Evolutionary conservation across 2,329 filamentous ascomycete genomes (phyloP).

Genomic region (Cladosporium sphaerospermum): DNA sequence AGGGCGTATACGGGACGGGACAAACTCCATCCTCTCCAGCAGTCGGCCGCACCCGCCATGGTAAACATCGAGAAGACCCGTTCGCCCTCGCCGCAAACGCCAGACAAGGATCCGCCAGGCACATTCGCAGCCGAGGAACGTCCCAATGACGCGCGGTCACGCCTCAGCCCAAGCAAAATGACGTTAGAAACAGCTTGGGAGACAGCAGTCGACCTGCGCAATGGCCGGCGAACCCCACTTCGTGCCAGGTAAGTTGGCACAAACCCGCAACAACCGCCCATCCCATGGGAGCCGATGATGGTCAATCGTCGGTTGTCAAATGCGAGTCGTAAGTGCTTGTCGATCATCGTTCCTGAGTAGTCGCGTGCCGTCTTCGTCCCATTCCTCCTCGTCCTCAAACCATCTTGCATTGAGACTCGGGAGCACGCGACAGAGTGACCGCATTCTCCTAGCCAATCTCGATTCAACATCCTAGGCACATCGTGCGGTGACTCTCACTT

Average conservation of each 20-base stretch:
- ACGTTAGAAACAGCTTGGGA: conserved; percentile 2
- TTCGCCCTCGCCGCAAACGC: too few relatives aligned
- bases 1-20: background rate
- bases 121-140: too few relatives aligned
- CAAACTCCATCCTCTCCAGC: too few relatives aligned
- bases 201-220: background rate
- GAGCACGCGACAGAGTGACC: background rate
- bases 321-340: too few relatives aligned
- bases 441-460: background rate
- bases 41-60: too few relatives aligned
- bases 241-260: background rate
- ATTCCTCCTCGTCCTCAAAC: background rate
- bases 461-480: background rate
- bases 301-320: too few relatives aligned
- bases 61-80: too few relatives aligned
- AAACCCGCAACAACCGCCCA: too few relatives aligned
- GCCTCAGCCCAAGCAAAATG: conserved; percentile 6
- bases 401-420: background rate
- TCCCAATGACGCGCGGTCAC: conserved; percentile 5
- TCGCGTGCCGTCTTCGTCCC: background rate
- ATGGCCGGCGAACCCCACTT: conserved; percentile 6
- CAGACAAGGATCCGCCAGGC: too few relatives aligned
- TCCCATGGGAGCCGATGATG: too few relatives aligned
- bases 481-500: background rate
- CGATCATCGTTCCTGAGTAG: background rate